A percentile compares a stretch with the other conserved stretches of the same genome.
Conservation (phyloP, 2,329 filamentous ascomycete species). For the Aureobasidium sp. region DNA sequence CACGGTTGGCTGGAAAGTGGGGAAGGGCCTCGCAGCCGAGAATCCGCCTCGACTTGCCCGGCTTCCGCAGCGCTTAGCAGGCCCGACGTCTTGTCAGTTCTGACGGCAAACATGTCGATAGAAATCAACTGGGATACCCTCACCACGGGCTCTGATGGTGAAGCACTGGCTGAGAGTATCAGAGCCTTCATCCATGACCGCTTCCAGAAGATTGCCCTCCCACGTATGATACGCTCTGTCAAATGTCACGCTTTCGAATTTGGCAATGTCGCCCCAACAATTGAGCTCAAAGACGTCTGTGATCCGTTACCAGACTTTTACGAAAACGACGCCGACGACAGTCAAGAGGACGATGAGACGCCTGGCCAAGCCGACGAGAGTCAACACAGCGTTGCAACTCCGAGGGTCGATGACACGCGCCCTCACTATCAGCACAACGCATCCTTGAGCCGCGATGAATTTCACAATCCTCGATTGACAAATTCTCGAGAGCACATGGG, state of each 20-base stretch:
- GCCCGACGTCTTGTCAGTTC: not conserved
- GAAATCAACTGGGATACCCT: conserved; percentile 94
- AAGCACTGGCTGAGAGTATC: conserved; percentile 74
- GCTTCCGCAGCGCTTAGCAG: not conserved
- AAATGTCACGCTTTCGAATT: conserved; percentile 92
- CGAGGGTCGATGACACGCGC: not conserved
- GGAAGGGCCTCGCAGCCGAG: not conserved
- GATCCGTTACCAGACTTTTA: conserved; percentile 96
- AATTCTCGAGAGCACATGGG: conserved; percentile 15
- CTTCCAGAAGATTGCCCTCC: conserved; percentile 84
- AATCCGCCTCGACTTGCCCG: conserved; percentile 11
- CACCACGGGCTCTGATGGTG: conserved; percentile 79
- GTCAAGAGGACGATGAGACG: conserved; percentile 37
- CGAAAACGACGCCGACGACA: conserved; percentile 64
- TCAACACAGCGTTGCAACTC: not conserved
- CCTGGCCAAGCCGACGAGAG: not conserved
- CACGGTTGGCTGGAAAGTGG: not conserved
- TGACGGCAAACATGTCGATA: conserved; percentile 65
- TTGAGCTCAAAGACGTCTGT: conserved; percentile 94
- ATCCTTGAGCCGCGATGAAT: conserved; percentile 8
- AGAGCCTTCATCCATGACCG: conserved; percentile 90
- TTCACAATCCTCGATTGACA: conserved; percentile 9
- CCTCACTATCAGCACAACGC: conserved; percentile 1
- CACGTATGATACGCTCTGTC: conserved; percentile 94
- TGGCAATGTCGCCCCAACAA: conserved; percentile 68